Percentiles rank a stretch among this genome's conserved stretches.
phyloP scores from a whole-genome alignment of 176 grass and related monocot genomes.

The Oryza longistaminata region DNA sequence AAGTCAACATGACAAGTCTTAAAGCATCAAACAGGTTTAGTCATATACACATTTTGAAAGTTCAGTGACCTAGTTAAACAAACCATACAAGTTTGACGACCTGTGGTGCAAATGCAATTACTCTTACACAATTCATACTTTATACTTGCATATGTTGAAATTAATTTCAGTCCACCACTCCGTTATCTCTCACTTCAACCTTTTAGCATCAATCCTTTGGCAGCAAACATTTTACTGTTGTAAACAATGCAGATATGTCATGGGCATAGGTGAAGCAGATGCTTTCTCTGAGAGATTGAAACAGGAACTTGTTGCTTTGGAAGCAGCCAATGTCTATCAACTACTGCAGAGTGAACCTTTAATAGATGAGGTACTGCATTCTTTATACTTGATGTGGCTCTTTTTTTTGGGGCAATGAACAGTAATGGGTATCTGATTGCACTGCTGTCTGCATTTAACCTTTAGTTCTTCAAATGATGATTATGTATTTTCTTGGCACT shows the following conservation, averaged over 20 bases:
- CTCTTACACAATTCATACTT: background rate
- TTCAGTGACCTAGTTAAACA: background rate
- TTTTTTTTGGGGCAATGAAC: constrained; percentile 1
- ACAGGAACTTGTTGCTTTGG: constrained; percentile 92
- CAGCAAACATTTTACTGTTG: constrained; percentile 26
- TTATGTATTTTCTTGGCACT: background rate
- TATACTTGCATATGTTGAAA: constrained; percentile 6
- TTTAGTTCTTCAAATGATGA: constrained; percentile 1
- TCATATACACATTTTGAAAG: background rate
- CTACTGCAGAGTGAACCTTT: constrained; percentile 91
- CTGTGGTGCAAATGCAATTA: background rate
- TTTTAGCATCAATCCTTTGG: constrained; percentile 29
- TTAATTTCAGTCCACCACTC: constrained; percentile 22
- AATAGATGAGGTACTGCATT: constrained; percentile 77
- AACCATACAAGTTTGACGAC: background rate
- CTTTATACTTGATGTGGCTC: constrained; percentile 22
- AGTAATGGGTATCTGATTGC: constrained; percentile 24
- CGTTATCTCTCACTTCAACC: background rate
- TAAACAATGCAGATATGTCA: constrained; percentile 82
- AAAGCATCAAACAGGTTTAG: background rate
- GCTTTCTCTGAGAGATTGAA: constrained; percentile 98
- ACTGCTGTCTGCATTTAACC: background rate
- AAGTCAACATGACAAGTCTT: background rate
- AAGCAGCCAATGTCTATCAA: constrained; percentile 89
- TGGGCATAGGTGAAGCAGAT: constrained; percentile 99